A percentile compares a stretch with the other conserved stretches of the same genome.
Conservation (phyloP, 306 rosid species). For the Ormosia semicastrata region DNA sequence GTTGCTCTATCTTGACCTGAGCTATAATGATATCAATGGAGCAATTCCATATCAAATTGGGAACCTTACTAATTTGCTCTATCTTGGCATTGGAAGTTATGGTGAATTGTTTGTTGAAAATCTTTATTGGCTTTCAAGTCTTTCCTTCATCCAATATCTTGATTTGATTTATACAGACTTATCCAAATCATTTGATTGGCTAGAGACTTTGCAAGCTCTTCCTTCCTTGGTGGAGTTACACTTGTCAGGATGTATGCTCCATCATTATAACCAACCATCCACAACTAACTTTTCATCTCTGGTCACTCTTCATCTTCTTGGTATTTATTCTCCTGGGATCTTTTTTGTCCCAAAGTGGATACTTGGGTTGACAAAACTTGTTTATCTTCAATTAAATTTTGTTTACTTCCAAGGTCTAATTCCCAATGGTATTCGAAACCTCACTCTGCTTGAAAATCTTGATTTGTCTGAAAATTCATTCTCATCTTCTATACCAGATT, state of each 20-base stretch:
- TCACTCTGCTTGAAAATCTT: too few relatives aligned
- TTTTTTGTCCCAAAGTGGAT: neutral
- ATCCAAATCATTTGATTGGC: too few relatives aligned
- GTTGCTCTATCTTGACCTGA: too few relatives aligned
- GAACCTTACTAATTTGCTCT: neutral
- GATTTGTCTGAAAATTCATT: too few relatives aligned
- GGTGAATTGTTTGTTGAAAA: neutral
- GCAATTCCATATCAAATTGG: too few relatives aligned
- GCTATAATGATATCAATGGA: too few relatives aligned
- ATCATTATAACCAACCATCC: neutral
- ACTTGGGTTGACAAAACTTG: neutral
- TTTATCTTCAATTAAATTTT: accelerated
- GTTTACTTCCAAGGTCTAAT: neutral
- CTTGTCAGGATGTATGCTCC: neutral
- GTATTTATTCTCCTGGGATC: too few relatives aligned
- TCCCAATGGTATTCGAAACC: conserved; percentile 5
- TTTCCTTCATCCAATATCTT: conserved; percentile 14
- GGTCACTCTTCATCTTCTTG: neutral
- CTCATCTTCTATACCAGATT: too few relatives aligned
- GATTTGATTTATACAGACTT: neutral
- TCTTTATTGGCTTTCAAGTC: neutral
- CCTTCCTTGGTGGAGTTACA: too few relatives aligned
- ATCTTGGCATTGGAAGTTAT: neutral
- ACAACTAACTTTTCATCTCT: neutral
- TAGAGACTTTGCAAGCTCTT: too few relatives aligned